phyloP scores from a whole-genome alignment of 140 eudicot species.

The Oenanthe javanica region DNA sequence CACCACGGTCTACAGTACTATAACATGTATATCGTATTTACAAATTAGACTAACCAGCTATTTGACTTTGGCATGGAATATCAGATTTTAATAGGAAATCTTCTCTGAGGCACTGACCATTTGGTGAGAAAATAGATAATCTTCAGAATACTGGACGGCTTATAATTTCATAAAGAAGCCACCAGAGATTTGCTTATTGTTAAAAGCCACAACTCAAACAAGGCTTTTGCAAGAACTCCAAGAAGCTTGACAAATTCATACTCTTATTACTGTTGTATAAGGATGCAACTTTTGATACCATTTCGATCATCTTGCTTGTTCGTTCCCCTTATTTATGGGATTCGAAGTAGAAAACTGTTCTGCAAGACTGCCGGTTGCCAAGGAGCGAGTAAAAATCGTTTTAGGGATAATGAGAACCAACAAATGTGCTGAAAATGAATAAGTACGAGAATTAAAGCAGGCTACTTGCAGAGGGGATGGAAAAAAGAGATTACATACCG shows the following conservation, averaged over 20 bases:
- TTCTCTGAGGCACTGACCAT: neutral
- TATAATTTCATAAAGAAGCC: neutral
- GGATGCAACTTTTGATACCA: neutral
- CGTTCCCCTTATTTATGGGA: slow-evolving; percentile 8
- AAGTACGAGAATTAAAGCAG: neutral
- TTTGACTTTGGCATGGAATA: neutral
- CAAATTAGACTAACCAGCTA: slow-evolving; percentile 4
- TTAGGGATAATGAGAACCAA: neutral
- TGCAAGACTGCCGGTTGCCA: slow-evolving; percentile 20
- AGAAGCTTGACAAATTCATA: neutral
- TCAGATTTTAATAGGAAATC: neutral
- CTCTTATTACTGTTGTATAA: neutral
- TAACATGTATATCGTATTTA: neutral
- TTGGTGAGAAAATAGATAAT: neutral
- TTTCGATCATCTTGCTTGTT: slow-evolving; percentile 18
- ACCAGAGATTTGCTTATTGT: neutral
- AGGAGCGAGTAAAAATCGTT: slow-evolving; percentile 5
- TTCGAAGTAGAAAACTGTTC: slow-evolving; percentile 20
- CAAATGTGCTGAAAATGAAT: neutral
- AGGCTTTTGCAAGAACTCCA: neutral
- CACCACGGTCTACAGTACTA: neutral
- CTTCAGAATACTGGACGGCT: neutral
- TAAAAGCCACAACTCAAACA: neutral
- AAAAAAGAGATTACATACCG: slow-evolving; percentile 16
- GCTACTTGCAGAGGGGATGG: neutral